phyloP scores from a whole-genome alignment of 116 monocot species.

The Cymodocea nodosa region DNA sequence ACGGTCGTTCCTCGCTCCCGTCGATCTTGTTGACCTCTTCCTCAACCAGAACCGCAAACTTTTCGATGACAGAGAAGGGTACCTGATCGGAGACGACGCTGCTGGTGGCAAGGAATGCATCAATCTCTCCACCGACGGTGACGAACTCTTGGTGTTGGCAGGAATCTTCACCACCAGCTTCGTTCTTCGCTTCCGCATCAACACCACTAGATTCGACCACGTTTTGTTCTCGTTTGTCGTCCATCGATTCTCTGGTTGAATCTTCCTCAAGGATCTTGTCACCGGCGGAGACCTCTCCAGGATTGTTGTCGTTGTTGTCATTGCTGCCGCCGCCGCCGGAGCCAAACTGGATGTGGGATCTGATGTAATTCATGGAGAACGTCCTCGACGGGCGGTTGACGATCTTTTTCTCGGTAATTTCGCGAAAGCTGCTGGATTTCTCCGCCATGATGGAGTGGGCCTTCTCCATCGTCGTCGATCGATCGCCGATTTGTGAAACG shows the following conservation, averaged over 20 bases:
- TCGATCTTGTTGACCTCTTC: conserved; percentile 15
- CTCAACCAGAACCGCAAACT: conserved; percentile 32
- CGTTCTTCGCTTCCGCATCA: no score
- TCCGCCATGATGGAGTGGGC: conserved; percentile 9
- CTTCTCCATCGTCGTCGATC: conserved; percentile 1
- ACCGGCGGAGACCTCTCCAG: no score
- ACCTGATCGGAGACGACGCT: conserved; percentile 8
- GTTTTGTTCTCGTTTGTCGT: background rate
- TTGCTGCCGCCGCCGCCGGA: no score
- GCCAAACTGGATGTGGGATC: background rate
- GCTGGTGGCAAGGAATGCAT: background rate
- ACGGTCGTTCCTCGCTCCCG: conserved; percentile 1
- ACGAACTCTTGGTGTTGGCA: no score
- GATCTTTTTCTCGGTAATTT: conserved; percentile 28
- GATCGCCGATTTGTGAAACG: no score
- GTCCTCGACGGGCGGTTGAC: conserved; percentile 17
- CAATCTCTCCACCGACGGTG: no score
- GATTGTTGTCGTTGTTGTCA: no score
- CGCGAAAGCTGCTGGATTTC: conserved; percentile 46
- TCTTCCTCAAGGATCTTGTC: conserved; percentile 7
- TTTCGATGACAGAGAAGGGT: conserved; percentile 26
- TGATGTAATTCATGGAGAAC: conserved; percentile 34
- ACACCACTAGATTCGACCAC: no score
- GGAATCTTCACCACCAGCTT: no score
- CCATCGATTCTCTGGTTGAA: background rate